These are phyloP conservation scores for Thelonectria blattea DNA, from an alignment of 2,329 filamentous ascomycete species.

Conservation along the genomic window DNA sequence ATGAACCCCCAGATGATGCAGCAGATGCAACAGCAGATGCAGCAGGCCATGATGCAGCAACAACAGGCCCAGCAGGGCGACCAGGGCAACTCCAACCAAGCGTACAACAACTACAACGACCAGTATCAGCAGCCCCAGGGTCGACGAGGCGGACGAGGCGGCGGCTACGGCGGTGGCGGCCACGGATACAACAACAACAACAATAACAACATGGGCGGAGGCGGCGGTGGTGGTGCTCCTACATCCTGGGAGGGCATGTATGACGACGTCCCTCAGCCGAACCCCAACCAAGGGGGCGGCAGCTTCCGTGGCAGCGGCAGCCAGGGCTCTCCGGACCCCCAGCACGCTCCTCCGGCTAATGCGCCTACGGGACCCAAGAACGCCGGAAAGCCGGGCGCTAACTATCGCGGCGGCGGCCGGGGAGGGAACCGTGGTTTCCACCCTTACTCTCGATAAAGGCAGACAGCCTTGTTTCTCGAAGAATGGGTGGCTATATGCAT, in stretches of 20 bases:
- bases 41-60: constrained; percentile 51
- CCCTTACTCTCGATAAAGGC: constrained; percentile 64
- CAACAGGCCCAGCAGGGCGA: constrained; percentile 40
- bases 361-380: constrained; percentile 96
- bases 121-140: constrained; percentile 53
- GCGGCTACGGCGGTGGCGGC: constrained; percentile 38
- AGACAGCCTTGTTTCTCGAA: background rate
- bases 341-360: constrained; percentile 58
- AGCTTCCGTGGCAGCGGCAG: constrained; percentile 53
- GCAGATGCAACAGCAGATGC: constrained; percentile 52
- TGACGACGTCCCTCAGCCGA: constrained; percentile 88
- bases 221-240: constrained; percentile 61
- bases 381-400: constrained; percentile 86
- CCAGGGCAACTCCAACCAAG: constrained; percentile 38
- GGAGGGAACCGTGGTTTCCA: constrained; percentile 79
- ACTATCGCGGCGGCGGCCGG: constrained; percentile 89
- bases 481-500: background rate
- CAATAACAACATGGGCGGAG: constrained; percentile 30
- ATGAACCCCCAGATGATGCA: constrained; percentile 64
- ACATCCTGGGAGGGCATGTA: constrained; percentile 98
- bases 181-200: constrained; percentile 33
- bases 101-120: constrained; percentile 42
- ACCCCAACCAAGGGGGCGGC: constrained; percentile 54
- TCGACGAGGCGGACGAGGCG: constrained; percentile 41
- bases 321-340: constrained; percentile 49